Evolutionary conservation across 1,284 basidiomycete species (phyloP), one percentile per base, ranked within the genome.

Genomic region (Thecaphora thlaspeos): DNA sequence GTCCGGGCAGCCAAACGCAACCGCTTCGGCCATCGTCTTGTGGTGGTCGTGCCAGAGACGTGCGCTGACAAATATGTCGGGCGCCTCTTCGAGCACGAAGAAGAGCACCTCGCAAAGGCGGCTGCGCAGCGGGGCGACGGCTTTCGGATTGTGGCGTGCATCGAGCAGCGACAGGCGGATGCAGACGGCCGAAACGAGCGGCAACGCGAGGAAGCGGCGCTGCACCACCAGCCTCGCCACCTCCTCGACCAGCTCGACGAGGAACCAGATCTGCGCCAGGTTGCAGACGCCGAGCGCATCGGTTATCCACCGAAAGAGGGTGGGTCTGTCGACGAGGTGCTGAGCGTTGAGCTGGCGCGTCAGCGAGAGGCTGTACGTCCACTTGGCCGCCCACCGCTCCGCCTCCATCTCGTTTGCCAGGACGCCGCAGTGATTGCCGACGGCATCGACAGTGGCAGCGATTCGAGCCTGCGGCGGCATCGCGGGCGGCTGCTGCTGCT

Each of bases 221-320:
- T 51, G 56, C 1, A 60, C 21, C 41, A 64, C 49, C 19, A 64
- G 48, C 23, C 48, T 24, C 40, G 60, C 46, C 19, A 61, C 57
- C 22, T 65, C 62, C 28, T 65, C 57, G 12, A 61, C 47, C 7
- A 65, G 54, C 42, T 65, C 58, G 24, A 65, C 21, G 17, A 65
- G 46, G 40, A 65, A 65, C 11, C 58, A 58, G 9, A 61, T 54
- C 49, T 65, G 62, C 12, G 61, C 62, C 14, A 61, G 51, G 30
- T 61, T 65, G 43, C 54, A 51, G 14, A 51, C 46, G n/a, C 51
- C 54, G 50, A 93, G 84, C 68, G 88, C 87, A 48, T 90, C 86
- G 14, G 90, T 84, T 41, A 94, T 80, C 91, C 92, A 97, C 8
- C 83, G 81, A 11, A 91, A 82, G 72, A 94, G 88, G 0, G 87